These are phyloP conservation scores for Diaporthe aspalathi DNA, from an alignment of 2,329 filamentous ascomycete species.

Conservation along the genomic window DNA sequence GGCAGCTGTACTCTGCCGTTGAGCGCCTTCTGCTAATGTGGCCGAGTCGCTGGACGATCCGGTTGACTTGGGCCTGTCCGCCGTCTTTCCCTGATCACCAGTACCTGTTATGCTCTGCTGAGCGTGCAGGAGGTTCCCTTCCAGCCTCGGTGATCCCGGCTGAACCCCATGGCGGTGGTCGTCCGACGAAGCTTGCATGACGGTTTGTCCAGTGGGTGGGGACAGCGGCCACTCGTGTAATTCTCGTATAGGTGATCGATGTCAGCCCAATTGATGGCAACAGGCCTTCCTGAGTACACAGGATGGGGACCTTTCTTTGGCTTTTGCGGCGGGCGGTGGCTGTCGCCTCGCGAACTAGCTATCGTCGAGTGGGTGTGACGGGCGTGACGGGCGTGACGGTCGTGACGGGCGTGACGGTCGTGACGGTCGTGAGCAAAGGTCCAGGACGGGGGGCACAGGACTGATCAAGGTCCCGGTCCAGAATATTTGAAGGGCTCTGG, in stretches of 20 bases:
- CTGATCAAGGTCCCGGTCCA: constrained; percentile 9
- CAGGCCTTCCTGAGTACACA: no score
- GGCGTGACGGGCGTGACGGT: no score
- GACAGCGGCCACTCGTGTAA: not conserved
- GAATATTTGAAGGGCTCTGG: constrained; percentile 13
- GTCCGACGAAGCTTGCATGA: constrained; percentile 2
- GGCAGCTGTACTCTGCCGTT: not conserved
- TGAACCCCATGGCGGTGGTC: not conserved
- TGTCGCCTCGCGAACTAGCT: not conserved
- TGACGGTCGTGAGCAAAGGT: not conserved
- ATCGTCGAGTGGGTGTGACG: not conserved
- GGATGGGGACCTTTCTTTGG: not conserved
- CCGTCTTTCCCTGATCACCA: not conserved
- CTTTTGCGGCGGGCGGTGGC: not conserved
- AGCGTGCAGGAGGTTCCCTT: not conserved
- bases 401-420: no score
- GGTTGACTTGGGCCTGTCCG: not conserved
- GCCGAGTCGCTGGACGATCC: constrained; percentile 21
- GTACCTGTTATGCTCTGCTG: constrained; percentile 14
- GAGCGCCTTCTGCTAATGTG: constrained; percentile 2
- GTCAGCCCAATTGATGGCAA: not conserved
- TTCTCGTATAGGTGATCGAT: not conserved
- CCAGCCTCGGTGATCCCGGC: not conserved
- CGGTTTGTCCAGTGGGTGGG: not conserved
- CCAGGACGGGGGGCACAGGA: not conserved